Conservation (phyloP, 345 rosid species). For the Citrus glauca region DNA sequence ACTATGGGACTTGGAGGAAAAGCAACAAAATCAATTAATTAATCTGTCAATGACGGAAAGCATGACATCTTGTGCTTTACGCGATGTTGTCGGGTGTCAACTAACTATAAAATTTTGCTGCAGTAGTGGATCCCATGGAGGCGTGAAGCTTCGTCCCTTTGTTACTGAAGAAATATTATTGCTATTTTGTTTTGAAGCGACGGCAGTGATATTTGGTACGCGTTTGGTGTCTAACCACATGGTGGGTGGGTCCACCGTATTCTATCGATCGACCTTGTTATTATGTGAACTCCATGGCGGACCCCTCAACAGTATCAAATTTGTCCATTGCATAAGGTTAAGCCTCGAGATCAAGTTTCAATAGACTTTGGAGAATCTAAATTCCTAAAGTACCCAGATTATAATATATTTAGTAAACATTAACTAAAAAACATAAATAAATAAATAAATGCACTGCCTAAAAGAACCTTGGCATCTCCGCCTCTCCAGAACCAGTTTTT, state of each 20-base stretch:
- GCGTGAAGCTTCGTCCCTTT: not conserved
- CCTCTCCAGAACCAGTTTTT: not conserved
- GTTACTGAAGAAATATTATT: too few relatives aligned
- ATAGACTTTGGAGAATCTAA: too few relatives aligned
- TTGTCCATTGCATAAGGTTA: not conserved
- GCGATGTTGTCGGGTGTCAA: not conserved
- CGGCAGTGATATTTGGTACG: not conserved
- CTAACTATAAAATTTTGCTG: not conserved
- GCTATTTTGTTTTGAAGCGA: not conserved
- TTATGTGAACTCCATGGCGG: not conserved
- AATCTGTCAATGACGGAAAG: not conserved
- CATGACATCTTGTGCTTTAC: not conserved
- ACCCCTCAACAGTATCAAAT: not conserved
- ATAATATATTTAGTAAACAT: too few relatives aligned
- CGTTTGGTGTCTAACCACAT: constrained; percentile 16
- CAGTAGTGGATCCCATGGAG: not conserved
- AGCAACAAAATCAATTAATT: not conserved
- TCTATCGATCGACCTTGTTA: not conserved
- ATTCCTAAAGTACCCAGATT: too few relatives aligned
- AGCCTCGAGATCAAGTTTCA: too few relatives aligned
- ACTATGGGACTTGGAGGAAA: not conserved
- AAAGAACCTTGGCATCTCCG: not conserved
- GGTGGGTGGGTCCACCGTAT: constrained; percentile 15
- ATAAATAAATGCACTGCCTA: not conserved
- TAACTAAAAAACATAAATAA: too few relatives aligned